Conservation (phyloP, 805 yeast genomes). For the Teunomyces cretensis region DNA sequence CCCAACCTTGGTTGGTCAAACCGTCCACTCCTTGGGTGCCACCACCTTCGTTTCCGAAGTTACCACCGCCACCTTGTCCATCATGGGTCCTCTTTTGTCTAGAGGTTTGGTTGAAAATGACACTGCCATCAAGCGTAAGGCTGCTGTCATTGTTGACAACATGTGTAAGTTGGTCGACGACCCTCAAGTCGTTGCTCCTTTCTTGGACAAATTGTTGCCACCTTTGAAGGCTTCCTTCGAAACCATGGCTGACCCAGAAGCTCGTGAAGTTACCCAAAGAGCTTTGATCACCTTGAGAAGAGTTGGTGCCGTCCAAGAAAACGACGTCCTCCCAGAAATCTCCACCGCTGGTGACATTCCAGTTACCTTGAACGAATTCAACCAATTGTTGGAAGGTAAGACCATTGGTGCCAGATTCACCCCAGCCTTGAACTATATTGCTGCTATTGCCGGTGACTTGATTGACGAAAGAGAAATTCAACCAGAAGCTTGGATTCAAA, state of each 20-base stretch:
- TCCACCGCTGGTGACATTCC: constrained; percentile 97
- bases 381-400: constrained; percentile 65
- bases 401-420: constrained; percentile 77
- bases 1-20: constrained; percentile 97
- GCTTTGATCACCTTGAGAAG: constrained; percentile 96
- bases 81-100: constrained; percentile 97
- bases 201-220: constrained; percentile 93
- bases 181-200: constrained; percentile 99
- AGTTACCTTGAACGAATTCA: constrained; percentile 82
- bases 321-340: constrained; percentile 91
- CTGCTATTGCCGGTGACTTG: constrained; percentile 98
- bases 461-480: constrained; percentile 95
- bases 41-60: constrained; percentile 99
- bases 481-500: constrained; percentile 86
- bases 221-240: constrained; percentile 90
- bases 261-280: constrained; percentile 96
- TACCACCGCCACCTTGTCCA: constrained; percentile 98
- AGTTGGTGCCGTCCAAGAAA: constrained; percentile 94
- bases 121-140: constrained; percentile 98
- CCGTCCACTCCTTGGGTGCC: constrained; percentile 98
- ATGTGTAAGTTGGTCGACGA: constrained; percentile 99
- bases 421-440: constrained; percentile 75
- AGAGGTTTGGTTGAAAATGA: constrained; percentile 99
- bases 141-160: constrained; percentile 99
- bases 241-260: constrained; percentile 99